These are phyloP conservation scores for Hypsizygus marmoreus DNA, from an alignment of 768 basidiomycete genomes.

Conservation along the genomic window DNA sequence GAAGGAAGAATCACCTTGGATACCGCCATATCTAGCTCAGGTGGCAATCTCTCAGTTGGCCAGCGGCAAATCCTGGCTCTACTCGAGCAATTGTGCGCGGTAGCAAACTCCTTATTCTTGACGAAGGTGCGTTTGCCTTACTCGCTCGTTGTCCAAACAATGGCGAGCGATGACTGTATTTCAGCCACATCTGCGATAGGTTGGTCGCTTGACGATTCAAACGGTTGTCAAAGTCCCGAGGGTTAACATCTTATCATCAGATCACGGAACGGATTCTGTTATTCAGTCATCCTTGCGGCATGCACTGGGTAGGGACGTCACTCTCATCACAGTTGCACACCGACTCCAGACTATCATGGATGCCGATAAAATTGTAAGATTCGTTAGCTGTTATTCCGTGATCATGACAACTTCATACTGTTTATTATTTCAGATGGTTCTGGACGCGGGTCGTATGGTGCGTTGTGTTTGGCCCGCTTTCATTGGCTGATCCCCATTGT, in stretches of 20 bases:
- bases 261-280: conserved; percentile 63
- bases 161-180: conserved; percentile 31
- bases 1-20: conserved; percentile 50
- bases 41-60: conserved; percentile 75
- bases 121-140: conserved; percentile 51
- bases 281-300: conserved; percentile 69
- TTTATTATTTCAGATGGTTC: conserved; percentile 37
- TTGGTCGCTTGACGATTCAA: conserved; percentile 17
- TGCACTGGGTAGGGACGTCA: conserved; percentile 60
- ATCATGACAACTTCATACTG: neutral
- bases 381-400: neutral
- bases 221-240: neutral
- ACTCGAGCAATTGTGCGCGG: conserved; percentile 59
- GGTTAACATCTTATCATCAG: conserved; percentile 22
- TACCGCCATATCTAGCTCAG: conserved; percentile 48
- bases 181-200: conserved; percentile 50
- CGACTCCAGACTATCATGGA: conserved; percentile 69
- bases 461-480: conserved; percentile 3
- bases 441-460: conserved; percentile 55
- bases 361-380: conserved; percentile 53
- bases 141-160: conserved; percentile 28
- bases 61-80: conserved; percentile 71
- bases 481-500: neutral
- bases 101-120: conserved; percentile 60
- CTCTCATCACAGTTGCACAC: conserved; percentile 70